Evolutionary conservation across 352 stramenopile genomes (phyloP).

Genomic region (Thraustotheca clavata): DNA sequence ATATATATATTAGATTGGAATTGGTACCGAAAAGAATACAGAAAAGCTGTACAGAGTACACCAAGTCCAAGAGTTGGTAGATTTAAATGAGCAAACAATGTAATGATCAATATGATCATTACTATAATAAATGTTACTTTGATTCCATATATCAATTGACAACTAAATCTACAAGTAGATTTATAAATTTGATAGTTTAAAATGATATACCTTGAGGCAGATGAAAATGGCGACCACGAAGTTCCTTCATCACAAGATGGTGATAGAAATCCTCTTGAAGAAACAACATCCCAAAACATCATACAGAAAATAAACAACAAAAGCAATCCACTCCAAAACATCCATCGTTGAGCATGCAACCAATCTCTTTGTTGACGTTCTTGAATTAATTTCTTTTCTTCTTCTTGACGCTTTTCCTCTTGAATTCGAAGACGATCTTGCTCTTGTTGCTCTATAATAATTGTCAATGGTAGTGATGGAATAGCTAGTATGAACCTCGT

Average conservation of each 20-base stretch:
- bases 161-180: not conserved
- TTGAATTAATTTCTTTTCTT: not conserved
- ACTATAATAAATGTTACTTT: not conserved
- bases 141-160: not conserved
- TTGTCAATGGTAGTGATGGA: not conserved
- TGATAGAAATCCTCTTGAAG: not conserved
- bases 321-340: not conserved
- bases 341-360: not conserved
- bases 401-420: not conserved
- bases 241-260: not conserved
- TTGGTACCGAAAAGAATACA: not conserved
- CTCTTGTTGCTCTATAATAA: not conserved
- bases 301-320: not conserved
- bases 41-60: not conserved
- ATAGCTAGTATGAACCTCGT: not conserved
- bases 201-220: not conserved
- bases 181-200: not conserved
- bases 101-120: not conserved
- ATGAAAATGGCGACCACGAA: not conserved
- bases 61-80: not conserved
- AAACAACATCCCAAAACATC: constrained; percentile 5
- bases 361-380: not conserved
- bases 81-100: not conserved
- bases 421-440: not conserved
- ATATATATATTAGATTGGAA: no score